Evolutionary conservation across 257 asterid species (phyloP), one percentile per base, ranked within the genome.

Genomic region (Capsicum baccatum): DNA sequence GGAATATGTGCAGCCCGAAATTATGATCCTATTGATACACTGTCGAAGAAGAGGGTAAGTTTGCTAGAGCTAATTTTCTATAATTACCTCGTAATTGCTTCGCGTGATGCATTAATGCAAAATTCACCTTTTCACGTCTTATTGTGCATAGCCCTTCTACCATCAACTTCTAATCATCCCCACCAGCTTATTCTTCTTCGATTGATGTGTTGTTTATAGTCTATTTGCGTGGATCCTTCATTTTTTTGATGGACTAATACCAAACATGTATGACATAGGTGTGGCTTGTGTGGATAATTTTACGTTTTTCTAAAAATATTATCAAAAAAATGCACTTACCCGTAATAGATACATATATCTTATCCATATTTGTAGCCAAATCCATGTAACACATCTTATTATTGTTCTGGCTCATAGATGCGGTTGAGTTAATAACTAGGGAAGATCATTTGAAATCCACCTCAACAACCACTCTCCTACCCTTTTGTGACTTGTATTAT

Each of bases 1-100:
- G 84, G 86, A 92, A 71, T 96, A 96, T 86, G 97, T 89, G 84
- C 98, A 93, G 87, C 99, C 99, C 39, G 88, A 92, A 93, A 94
- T 94, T 76, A 94, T 94, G 98, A 98, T 14, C 99, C 99, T 14
- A 89, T 96, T 47, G 98, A 94, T 86, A 96, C 99, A 16, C 85
- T 96, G 58, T 93, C 99, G 11, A 96, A 93, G 89, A 96, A 92
- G 88, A 90, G 91, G 92, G 97, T 93, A 85, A 64, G 92, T 82
- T 78, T 83, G 60, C 68, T 13, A 26, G 60, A 55, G 59, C 81
- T 81, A n/a, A 17, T 57, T 52, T 16, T 54, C 73, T 85, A 8
- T 5, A 50, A 1, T 50, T 74, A 76, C 63, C 47, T 4, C 58
- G 13, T 80, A 67, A 68, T 59, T 69, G 12, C 8, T 55, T 79